These are phyloP conservation scores for Dinochytrium kinnereticum DNA, from an alignment of 371 early-diverging fungal genomes.

Conservation along the genomic window DNA sequence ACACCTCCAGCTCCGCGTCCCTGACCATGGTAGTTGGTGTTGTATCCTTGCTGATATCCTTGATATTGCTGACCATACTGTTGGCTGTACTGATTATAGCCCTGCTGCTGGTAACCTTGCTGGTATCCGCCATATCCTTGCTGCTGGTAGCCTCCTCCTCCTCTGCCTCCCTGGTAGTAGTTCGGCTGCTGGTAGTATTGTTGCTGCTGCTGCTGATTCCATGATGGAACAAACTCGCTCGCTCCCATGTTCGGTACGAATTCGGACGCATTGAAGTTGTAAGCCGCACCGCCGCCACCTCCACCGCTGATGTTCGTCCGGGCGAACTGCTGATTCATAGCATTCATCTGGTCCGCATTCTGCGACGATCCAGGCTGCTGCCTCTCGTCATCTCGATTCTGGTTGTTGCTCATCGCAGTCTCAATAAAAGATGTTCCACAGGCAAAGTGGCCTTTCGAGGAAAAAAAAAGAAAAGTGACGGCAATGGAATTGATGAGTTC, in stretches of 20 bases:
- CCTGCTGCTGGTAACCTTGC: conserved; percentile 9
- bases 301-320: background rate
- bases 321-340: conserved; percentile 18
- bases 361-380: background rate
- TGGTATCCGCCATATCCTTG: conserved; percentile 17
- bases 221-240: conserved; percentile 34
- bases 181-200: conserved; percentile 27
- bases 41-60: conserved; percentile 22
- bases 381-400: background rate
- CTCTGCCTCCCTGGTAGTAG: conserved; percentile 26
- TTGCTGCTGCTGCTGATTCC: conserved; percentile 27
- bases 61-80: conserved; percentile 18
- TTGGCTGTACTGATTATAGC: conserved; percentile 16
- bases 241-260: conserved; percentile 38
- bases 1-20: conserved; percentile 2
- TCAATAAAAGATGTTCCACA: too few species aligned
- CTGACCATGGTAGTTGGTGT: conserved; percentile 1
- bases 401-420: background rate
- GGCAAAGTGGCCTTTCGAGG: too few species aligned
- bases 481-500: too few species aligned
- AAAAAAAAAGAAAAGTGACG: too few species aligned
- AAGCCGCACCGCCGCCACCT: background rate
- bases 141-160: conserved; percentile 32
- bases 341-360: background rate
- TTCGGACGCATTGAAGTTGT: conserved; percentile 28